Base-by-base conservation (phyloP, 805 yeast species). In the Wickerhamiella parazyma region DNA sequence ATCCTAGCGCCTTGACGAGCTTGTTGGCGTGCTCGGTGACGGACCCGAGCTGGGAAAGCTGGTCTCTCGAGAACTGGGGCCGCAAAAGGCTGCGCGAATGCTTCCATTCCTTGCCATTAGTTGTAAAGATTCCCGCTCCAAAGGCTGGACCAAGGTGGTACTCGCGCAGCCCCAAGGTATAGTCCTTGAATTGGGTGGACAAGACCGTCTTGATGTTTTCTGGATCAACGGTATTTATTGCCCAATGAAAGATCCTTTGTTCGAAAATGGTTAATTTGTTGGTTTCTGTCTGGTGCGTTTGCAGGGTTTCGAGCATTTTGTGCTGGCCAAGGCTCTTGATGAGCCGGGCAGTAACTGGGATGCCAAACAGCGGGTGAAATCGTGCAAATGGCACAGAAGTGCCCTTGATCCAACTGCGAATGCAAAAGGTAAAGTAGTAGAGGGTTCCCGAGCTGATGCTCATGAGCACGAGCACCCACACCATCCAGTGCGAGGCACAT, bases 61-160 rank as follows among this genome's bases (percentile, higher is more conserved):
- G 63, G 22, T 54, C 57, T 4, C 61, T 50, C 21, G 52, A 36
- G 45, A 61, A 61, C 49, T 59, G 61, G 12, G 65, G 65, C 22
- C 64, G 52, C 41, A 61, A 51, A 51, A 60, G 38, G 6, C 57
- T 55, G 14, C 65, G 52, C 10, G 61, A 50, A 39, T 61, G 63
- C 40, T 53, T 51, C 65, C 65, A 61, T 33, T 55, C 59, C 28
- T 51, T 54, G 20, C 63, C 62, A 35, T 53, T 56, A n/a, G 55
- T 48, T 2, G 62, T 59, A 50, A 61, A 61, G 39, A 61, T 61
- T 6, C 65, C 65, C 20, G 53, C 48, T 3, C 64, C 64, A 12
- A 61, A 49, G 18, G 59, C 38, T 6, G 59, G 57, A 20, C 33
- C 44, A 22, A 61, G 49, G 36, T 50, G 51, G 12, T 40, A 37